phyloP scores from a whole-genome alignment of 192 early-diverging fungal genomes.

The Backusella sp. region DNA sequence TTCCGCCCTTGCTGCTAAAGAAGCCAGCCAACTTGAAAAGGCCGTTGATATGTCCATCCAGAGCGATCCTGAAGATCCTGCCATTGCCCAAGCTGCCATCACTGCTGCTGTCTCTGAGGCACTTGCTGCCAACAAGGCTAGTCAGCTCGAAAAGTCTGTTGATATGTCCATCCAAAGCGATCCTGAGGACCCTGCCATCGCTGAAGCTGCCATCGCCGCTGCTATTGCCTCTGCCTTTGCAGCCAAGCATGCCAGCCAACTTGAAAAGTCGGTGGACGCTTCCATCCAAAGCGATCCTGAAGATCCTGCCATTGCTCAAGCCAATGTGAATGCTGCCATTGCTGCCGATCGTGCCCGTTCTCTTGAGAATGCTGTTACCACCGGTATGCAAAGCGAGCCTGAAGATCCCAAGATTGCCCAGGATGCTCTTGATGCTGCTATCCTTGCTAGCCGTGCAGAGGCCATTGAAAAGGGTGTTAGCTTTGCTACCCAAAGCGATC shows the following conservation, averaged over 20 bases:
- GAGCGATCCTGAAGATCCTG: not conserved
- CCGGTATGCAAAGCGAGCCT: not conserved
- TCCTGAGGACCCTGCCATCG: not conserved
- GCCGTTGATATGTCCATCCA: not conserved
- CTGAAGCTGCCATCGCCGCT: not conserved
- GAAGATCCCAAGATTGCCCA: not conserved
- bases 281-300: slow-evolving; percentile 4
- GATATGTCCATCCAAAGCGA: not conserved
- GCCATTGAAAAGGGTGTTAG: not conserved
- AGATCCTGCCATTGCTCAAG: not conserved
- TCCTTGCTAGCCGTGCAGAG: not conserved
- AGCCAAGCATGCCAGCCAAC: not conserved
- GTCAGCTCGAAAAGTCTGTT: not conserved
- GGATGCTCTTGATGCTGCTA: not conserved
- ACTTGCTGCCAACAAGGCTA: not conserved
- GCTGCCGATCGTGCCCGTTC: slow-evolving; percentile 2
- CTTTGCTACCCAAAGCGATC: slow-evolving; percentile 12
- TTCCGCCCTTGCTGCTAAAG: not conserved
- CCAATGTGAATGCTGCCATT: not conserved
- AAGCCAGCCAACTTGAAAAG: not conserved
- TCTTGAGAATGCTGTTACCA: slow-evolving; percentile 10
- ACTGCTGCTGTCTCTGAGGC: not conserved
- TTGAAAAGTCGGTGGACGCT: not conserved
- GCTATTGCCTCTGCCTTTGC: not conserved
- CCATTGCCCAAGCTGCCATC: not conserved